Conservation (phyloP, 2,329 filamentous ascomycete species). For the Phyllosticta paracitricarpa region DNA sequence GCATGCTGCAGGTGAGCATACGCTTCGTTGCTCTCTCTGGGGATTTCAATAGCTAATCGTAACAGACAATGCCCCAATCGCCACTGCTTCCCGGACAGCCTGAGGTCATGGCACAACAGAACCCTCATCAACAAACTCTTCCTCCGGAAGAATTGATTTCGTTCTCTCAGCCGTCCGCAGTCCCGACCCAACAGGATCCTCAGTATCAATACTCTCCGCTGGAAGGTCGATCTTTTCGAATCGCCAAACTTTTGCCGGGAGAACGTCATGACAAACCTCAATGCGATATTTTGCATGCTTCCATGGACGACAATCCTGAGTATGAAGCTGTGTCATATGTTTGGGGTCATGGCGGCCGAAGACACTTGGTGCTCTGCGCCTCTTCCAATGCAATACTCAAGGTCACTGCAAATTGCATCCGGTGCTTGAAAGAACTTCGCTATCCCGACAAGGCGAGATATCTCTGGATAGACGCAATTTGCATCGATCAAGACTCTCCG, state of each 20-base stretch:
- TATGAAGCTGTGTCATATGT: not conserved
- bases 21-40: too few species aligned
- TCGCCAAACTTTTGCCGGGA: not conserved
- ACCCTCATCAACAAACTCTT: too few species aligned
- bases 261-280: not conserved
- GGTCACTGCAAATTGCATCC: not conserved
- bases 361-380: not conserved
- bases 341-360: not conserved
- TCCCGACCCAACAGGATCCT: too few species aligned
- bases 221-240: not conserved
- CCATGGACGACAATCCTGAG: not conserved
- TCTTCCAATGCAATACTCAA: not conserved
- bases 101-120: too few species aligned
- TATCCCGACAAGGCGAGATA: not conserved
- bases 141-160: too few species aligned
- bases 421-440: not conserved
- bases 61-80: too few species aligned
- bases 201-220: too few species aligned
- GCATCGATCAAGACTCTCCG: not conserved
- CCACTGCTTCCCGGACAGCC: too few species aligned
- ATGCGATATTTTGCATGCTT: not conserved
- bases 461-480: conserved; percentile 5
- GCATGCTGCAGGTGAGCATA: too few species aligned
- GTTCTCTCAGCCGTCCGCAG: too few species aligned
- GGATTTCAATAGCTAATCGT: too few species aligned